A percentile compares a stretch with the other conserved stretches of the same genome.
Conservation (phyloP, 345 rosid genomes). For the Clausena lansium region DNA sequence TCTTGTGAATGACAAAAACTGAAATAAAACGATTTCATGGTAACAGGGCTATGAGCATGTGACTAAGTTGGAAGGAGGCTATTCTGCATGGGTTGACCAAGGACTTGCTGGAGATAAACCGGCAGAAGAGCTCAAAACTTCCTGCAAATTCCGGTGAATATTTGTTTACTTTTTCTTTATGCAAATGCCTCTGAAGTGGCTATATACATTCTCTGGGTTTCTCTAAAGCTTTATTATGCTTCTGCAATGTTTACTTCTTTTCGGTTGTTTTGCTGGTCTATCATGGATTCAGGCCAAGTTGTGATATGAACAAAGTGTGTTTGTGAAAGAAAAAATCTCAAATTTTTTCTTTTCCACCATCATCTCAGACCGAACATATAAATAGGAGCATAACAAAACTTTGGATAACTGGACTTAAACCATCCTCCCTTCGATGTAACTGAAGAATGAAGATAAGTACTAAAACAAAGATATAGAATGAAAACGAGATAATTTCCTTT, state of each 20-base stretch:
- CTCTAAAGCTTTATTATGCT: not conserved
- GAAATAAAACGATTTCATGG: not conserved
- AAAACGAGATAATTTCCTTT: not conserved
- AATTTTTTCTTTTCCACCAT: not conserved
- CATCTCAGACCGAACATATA: not conserved
- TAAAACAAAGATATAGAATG: not conserved
- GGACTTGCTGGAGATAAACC: constrained; percentile 41
- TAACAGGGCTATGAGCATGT: constrained; percentile 40
- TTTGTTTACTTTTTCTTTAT: not conserved
- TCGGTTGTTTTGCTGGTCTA: not conserved
- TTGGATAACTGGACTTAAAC: too few relatives aligned
- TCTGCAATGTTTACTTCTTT: not conserved
- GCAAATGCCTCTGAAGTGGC: not conserved
- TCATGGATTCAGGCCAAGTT: not conserved
- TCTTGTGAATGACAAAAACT: not conserved
- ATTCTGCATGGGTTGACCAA: constrained; percentile 50
- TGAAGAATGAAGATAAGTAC: not conserved
- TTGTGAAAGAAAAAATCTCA: not conserved
- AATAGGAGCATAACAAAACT: not conserved
- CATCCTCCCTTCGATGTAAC: not conserved
- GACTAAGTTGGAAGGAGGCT: constrained; percentile 50
- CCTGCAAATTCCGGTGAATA: constrained; percentile 38
- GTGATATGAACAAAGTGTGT: not conserved
- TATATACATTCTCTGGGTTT: not conserved
- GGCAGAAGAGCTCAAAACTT: constrained; percentile 41